phyloP scores from a whole-genome alignment of 1,284 basidiomycete genomes.

The Leccinum solheimii region DNA sequence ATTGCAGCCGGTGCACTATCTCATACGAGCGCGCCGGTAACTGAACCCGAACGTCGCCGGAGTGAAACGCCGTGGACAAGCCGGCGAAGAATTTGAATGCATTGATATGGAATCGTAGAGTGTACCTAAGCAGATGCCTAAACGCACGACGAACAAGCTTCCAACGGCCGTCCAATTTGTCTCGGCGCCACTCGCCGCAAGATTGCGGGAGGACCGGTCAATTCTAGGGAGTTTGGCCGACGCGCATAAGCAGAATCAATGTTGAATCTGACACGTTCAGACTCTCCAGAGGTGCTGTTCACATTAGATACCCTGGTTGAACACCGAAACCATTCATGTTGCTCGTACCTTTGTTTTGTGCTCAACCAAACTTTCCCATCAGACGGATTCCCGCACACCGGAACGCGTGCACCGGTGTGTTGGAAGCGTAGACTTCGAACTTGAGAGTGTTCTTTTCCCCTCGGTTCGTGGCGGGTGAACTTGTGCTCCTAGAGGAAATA shows the following conservation, averaged over 20 bases:
- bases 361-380: not conserved
- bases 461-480: not conserved
- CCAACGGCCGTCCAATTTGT: not conserved
- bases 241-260: not conserved
- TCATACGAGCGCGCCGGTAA: not conserved
- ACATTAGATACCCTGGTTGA: not conserved
- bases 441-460: not conserved
- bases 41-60: not conserved
- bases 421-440: not conserved
- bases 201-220: conserved; percentile 17
- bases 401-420: not conserved
- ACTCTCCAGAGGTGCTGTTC: not conserved
- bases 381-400: not conserved
- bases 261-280: not conserved
- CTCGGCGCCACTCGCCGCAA: conserved; percentile 3
- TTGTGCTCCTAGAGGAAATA: not conserved
- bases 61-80: not conserved
- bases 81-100: not conserved
- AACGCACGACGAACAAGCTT: conserved; percentile 2
- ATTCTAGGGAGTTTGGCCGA: not conserved
- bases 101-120: conserved; percentile 7
- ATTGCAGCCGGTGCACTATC: not conserved
- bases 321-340: not conserved
- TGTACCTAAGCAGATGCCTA: not conserved
- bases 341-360: not conserved